phyloP scores from a whole-genome alignment of 1,139 yeast genomes.

The Saccharomyces pastorianus region DNA sequence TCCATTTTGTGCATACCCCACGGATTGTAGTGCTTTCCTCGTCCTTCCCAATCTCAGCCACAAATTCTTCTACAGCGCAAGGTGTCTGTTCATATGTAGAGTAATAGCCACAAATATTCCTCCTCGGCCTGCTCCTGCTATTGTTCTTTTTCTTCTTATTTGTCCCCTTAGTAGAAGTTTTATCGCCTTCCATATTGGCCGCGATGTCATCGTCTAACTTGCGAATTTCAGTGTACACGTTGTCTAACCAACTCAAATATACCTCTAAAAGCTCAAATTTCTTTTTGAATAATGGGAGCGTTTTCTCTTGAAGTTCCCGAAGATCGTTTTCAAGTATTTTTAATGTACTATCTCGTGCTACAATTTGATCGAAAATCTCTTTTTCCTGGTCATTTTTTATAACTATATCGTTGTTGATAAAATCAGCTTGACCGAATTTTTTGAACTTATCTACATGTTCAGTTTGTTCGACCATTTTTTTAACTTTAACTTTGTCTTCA shows the following conservation, averaged over 20 bases:
- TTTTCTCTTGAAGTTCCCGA: constrained; percentile 15
- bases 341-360: constrained; percentile 24
- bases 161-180: constrained; percentile 5
- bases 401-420: constrained; percentile 19
- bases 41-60: constrained; percentile 4
- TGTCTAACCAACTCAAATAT: constrained; percentile 29
- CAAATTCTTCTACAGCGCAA: constrained; percentile 17
- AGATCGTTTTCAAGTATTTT: constrained; percentile 11
- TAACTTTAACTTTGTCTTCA: constrained; percentile 12
- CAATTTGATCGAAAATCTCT: constrained; percentile 16
- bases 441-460: constrained; percentile 24
- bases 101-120: constrained; percentile 26
- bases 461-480: constrained; percentile 17
- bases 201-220: constrained; percentile 10
- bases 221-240: constrained; percentile 16
- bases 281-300: constrained; percentile 16
- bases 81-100: constrained; percentile 9
- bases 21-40: constrained; percentile 10
- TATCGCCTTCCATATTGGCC: constrained; percentile 16
- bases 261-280: constrained; percentile 14
- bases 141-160: constrained; percentile 11
- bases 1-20: constrained; percentile 23
- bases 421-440: constrained; percentile 17
- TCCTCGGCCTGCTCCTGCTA: constrained; percentile 7
- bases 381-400: constrained; percentile 32